Percentiles rank a stretch among this genome's conserved stretches.
phyloP scores from a whole-genome alignment of 306 rosid genomes.

The Hylodesmum podocarpum region DNA sequence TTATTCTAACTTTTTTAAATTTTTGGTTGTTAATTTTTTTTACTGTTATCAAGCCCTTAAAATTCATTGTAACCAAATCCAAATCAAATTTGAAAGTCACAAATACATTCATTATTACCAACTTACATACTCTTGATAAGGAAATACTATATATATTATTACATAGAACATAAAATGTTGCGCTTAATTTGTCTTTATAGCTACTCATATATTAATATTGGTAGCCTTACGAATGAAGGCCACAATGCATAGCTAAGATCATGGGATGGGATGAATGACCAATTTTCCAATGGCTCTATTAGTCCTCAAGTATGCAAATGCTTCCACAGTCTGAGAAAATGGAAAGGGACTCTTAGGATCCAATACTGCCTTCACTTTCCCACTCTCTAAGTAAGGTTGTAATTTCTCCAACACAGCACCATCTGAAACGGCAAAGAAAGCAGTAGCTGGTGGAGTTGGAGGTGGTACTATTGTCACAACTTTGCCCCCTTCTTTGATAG shows the following conservation, averaged over 20 bases:
- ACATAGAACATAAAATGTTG: too few species aligned
- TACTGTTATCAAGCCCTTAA: too few species aligned
- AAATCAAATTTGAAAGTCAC: too few species aligned
- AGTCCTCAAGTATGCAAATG: slow-evolving; percentile 54
- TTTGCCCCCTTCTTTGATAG: slow-evolving; percentile 59
- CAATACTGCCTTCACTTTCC: slow-evolving; percentile 65
- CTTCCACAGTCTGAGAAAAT: slow-evolving; percentile 55
- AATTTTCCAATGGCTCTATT: slow-evolving; percentile 61
- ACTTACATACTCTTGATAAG: too few species aligned
- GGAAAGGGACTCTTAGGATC: slow-evolving; percentile 69
- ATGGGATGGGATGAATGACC: slow-evolving; percentile 57
- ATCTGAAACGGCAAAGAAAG: slow-evolving; percentile 38
- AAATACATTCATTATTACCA: too few species aligned
- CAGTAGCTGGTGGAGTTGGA: slow-evolving; percentile 30
- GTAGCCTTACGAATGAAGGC: too few species aligned
- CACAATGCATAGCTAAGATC: background rate
- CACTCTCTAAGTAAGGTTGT: slow-evolving; percentile 56
- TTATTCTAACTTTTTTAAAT: too few species aligned
- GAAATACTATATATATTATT: too few species aligned
- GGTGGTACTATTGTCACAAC: slow-evolving; percentile 46
- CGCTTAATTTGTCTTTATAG: too few species aligned
- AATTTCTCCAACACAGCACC: slow-evolving; percentile 52
- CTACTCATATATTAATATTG: too few species aligned
- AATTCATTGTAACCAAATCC: too few species aligned
- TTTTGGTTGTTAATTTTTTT: too few species aligned